These are phyloP conservation scores for Tylopilus felleus DNA, from an alignment of 768 basidiomycete species.

Conservation along the genomic window DNA sequence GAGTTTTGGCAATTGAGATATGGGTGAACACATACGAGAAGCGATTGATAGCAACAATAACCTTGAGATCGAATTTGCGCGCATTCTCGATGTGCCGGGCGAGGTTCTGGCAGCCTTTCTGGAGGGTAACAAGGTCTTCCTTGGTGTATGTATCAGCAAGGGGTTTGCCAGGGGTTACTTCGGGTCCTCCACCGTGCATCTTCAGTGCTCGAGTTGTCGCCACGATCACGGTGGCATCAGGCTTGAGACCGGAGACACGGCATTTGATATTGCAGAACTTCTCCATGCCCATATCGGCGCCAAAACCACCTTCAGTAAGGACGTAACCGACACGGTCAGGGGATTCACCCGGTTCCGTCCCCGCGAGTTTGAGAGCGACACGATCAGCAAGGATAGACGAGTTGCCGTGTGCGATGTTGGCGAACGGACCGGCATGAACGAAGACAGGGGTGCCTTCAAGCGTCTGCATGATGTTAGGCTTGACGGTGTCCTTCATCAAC, in stretches of 20 bases:
- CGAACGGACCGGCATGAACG: slow-evolving; percentile 98
- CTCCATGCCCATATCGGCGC: slow-evolving; percentile 99
- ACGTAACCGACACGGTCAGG: slow-evolving; percentile 86
- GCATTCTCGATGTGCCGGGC: slow-evolving; percentile 92
- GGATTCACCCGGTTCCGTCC: slow-evolving; percentile 87
- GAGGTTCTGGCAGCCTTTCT: slow-evolving; percentile 91
- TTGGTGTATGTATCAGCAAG: slow-evolving; percentile 91
- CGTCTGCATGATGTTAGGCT: slow-evolving; percentile 99
- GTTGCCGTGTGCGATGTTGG: slow-evolving; percentile 98
- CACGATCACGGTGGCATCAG: slow-evolving; percentile 93
- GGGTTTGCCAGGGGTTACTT: slow-evolving; percentile 93
- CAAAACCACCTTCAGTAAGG: slow-evolving; percentile 97
- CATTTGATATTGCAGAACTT: slow-evolving; percentile 99
- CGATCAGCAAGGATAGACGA: slow-evolving; percentile 98
- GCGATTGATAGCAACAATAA: slow-evolving; percentile 92
- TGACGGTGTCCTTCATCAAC: slow-evolving; percentile 98
- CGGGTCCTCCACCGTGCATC: slow-evolving; percentile 99
- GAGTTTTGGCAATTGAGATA: background rate
- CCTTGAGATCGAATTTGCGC: slow-evolving; percentile 94
- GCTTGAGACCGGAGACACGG: slow-evolving; percentile 85
- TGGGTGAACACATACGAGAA: slow-evolving; percentile 68
- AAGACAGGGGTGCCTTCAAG: slow-evolving; percentile 98
- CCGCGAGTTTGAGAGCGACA: slow-evolving; percentile 94
- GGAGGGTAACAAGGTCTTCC: slow-evolving; percentile 86
- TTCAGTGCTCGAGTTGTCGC: slow-evolving; percentile 97